These are phyloP conservation scores for Apiotrichum porosum DNA, from an alignment of 1,284 basidiomycete species.

Conservation along the genomic window DNA sequence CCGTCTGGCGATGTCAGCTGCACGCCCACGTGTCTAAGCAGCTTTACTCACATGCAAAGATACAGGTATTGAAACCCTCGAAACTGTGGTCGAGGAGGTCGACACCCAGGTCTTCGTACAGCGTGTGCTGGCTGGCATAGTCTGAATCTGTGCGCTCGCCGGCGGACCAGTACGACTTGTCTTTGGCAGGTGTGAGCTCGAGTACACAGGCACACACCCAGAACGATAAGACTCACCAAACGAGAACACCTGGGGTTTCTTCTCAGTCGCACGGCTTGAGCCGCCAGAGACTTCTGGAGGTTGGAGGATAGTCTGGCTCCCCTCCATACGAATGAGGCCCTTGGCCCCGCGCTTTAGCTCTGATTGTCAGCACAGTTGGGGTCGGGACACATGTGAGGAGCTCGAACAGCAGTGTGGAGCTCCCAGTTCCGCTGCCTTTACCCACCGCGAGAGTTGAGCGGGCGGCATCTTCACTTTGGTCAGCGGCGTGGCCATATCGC, in stretches of 20 bases:
- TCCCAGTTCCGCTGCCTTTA: slow-evolving; percentile 14
- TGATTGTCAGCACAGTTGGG: slow-evolving; percentile 49
- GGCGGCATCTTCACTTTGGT: slow-evolving; percentile 83
- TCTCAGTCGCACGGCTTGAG: slow-evolving; percentile 65
- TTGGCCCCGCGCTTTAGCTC: slow-evolving; percentile 88
- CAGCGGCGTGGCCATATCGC: too few species aligned
- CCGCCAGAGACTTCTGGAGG: slow-evolving; percentile 60
- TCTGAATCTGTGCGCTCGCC: slow-evolving; percentile 76
- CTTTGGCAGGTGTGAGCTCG: too few species aligned
- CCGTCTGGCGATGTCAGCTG: slow-evolving; percentile 29
- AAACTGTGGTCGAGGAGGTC: slow-evolving; percentile 94
- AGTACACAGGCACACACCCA: too few species aligned
- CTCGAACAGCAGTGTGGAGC: background rate
- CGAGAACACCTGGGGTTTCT: slow-evolving; percentile 80
- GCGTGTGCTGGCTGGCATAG: slow-evolving; percentile 87
- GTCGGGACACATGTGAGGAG: too few species aligned
- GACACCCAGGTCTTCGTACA: slow-evolving; percentile 91
- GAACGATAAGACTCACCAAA: slow-evolving; percentile 52
- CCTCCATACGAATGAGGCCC: slow-evolving; percentile 85
- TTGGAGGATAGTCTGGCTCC: slow-evolving; percentile 82
- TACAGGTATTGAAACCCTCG: slow-evolving; percentile 95
- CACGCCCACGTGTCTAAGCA: background rate
- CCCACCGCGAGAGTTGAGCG: slow-evolving; percentile 85
- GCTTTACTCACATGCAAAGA: slow-evolving; percentile 87
- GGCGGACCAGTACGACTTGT: slow-evolving; percentile 94